Evolutionary conservation across 108 stramenopile species (phyloP), one percentile per base, ranked within the genome.

Genomic region (Discostella stelligeroides): DNA sequence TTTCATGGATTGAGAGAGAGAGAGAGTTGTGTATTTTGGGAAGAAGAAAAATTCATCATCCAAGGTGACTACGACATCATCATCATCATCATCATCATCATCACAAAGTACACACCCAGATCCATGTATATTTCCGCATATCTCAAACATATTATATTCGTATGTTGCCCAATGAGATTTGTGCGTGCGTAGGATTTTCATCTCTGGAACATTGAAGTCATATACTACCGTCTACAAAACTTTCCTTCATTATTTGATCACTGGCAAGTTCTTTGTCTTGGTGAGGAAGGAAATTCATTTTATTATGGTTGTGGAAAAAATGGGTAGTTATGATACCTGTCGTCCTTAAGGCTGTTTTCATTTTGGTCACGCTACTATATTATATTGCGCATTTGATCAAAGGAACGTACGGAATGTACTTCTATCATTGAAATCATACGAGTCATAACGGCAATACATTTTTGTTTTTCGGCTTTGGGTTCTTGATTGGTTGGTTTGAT

Each of bases 301-400:
- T 70, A 3, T 34, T 34, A 34, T 34, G 34, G 34, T 34, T 34
- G 34, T 34, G 34, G 34, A 34, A 34, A n/a, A n/a, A n/a, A n/a
- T n/a, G 60, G 65, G 48, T 30, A 29, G n/a, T n/a, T n/a, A 41
- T 40, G 65, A 53, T 23, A 42, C 48, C 72, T 76, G 75, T 75
- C 69, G 79, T 80, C 79, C 82, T 83, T 83, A 80, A 83, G 82
- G 79, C 82, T 83, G 82, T 76, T 80, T 83, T 71, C 82, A 83
- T 34, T 34, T n/a, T 79, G 76, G 70, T 54, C 56, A 47, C 17
- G 27, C 24, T 30, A 15, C n/a, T n/a, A n/a, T n/a, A n/a, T n/a
- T n/a, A n/a, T n/a, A n/a, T n/a, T n/a, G n/a, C n/a, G n/a, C n/a
- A n/a, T n/a, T 34, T 41, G 0, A 27, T 48, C 72, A 34, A n/a